Evolutionary conservation across 2,329 filamentous ascomycete genomes (phyloP).

Genomic region (Monilinia fructigena): DNA sequence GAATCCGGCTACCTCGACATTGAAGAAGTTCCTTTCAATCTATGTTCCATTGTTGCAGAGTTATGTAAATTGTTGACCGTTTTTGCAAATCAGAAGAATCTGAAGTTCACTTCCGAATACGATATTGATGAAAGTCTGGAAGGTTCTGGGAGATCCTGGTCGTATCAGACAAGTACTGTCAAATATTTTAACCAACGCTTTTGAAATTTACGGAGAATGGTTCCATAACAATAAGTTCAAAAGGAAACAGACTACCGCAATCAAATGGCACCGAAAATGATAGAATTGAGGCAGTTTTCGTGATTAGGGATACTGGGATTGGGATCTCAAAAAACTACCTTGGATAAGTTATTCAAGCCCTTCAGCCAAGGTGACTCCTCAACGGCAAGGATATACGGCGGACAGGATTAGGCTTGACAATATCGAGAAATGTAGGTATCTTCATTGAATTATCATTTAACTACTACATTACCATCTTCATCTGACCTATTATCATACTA

Average conservation of each 20-base stretch:
- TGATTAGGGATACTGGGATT: conserved; percentile 73
- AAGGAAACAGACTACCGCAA: conserved; percentile 28
- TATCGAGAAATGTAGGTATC: conserved; percentile 48
- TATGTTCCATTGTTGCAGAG: conserved; percentile 40
- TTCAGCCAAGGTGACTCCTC: conserved; percentile 76
- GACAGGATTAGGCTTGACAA: conserved; percentile 74
- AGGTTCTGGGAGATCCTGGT: conserved; percentile 63
- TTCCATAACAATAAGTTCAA: conserved; percentile 53
- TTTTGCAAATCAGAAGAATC: conserved; percentile 53
- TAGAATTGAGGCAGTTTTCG: conserved; percentile 55
- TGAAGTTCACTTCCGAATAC: conserved; percentile 58
- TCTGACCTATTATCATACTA: not conserved
- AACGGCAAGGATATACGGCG: conserved; percentile 76
- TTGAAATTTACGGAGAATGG: conserved; percentile 76
- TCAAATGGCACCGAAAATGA: conserved; percentile 42
- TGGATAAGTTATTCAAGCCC: conserved; percentile 72
- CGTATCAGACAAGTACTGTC: conserved; percentile 76
- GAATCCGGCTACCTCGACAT: conserved; percentile 73
- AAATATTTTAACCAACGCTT: conserved; percentile 73
- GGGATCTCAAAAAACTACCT: conserved; percentile 68
- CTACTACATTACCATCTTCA: not conserved
- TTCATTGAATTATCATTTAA: not conserved
- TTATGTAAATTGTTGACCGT: conserved; percentile 69
- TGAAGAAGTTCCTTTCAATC: conserved; percentile 64
- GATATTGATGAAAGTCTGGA: conserved; percentile 66